phyloP scores from a whole-genome alignment of 768 basidiomycete genomes.

The Trametes villosa region DNA sequence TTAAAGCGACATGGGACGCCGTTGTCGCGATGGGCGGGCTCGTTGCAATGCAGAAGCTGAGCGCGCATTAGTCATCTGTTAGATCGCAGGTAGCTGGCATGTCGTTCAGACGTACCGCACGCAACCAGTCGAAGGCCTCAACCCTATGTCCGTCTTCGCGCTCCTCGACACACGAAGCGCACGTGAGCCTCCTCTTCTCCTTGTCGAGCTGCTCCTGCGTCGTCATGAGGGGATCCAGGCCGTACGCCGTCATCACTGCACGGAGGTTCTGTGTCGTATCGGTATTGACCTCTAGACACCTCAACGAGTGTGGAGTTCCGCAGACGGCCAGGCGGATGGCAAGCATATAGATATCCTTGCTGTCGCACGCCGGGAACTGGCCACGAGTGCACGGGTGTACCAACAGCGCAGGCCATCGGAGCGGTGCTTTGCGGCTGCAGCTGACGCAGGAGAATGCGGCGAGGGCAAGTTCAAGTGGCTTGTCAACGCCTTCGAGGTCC shows the following conservation, averaged over 20 bases:
- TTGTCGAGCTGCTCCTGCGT: background rate
- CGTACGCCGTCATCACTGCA: background rate
- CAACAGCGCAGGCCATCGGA: background rate
- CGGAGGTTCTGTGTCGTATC: background rate
- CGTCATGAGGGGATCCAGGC: background rate
- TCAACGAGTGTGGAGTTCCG: background rate
- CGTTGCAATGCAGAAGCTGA: too few species aligned
- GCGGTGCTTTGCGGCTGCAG: background rate
- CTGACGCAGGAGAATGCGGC: background rate
- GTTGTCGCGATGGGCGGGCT: too few species aligned
- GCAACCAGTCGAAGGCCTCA: slow-evolving; percentile 4
- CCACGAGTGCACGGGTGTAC: background rate
- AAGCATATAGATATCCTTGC: too few species aligned
- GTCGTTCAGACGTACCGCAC: background rate
- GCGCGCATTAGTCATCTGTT: too few species aligned
- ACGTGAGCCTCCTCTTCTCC: background rate
- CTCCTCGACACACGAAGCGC: too few species aligned
- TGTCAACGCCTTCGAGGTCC: background rate
- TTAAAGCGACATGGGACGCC: too few species aligned
- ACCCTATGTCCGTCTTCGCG: background rate
- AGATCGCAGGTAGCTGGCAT: too few species aligned
- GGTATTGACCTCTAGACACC: background rate
- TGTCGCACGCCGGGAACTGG: too few species aligned
- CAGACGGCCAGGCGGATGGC: too few species aligned
- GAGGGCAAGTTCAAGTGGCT: background rate